Conservation (phyloP, 345 rosid genomes). For the Eucalyptus microcorys region DNA sequence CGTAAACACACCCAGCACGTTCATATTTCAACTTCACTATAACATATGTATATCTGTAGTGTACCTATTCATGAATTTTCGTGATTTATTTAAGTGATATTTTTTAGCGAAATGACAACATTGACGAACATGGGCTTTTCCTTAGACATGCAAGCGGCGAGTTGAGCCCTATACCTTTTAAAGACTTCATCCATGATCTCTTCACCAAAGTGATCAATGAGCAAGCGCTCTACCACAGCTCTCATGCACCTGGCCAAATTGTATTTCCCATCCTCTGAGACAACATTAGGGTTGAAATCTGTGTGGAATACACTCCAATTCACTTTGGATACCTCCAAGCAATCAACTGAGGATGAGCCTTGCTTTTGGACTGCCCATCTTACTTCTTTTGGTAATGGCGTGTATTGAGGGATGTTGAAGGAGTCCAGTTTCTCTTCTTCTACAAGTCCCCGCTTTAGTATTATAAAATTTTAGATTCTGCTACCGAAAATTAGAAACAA, state of each 20-base stretch:
- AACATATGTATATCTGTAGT: too few relatives aligned
- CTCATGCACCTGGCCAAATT: conserved; percentile 24
- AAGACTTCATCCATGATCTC: conserved; percentile 10
- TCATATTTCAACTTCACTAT: background rate
- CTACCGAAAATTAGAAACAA: background rate
- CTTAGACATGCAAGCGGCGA: background rate
- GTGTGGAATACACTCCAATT: conserved; percentile 16
- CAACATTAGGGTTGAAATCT: background rate
- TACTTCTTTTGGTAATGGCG: conserved; percentile 34
- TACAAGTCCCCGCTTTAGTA: conserved; percentile 14
- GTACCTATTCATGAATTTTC: background rate
- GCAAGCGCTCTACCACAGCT: conserved; percentile 38
- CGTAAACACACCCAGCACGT: background rate
- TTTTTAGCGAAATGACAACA: background rate
- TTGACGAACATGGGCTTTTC: background rate
- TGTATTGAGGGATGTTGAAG: conserved; percentile 20
- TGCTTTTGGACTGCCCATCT: conserved; percentile 9
- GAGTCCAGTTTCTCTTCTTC: too few relatives aligned
- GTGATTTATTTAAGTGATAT: background rate
- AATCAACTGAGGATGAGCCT: conserved; percentile 24
- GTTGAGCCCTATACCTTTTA: background rate
- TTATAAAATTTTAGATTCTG: too few relatives aligned
- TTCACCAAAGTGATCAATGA: conserved; percentile 29
- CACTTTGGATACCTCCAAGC: conserved; percentile 16
- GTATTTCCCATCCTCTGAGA: conserved; percentile 2